Conservation (phyloP, 2,329 filamentous ascomycete species). For the Falciphora oryzae region DNA sequence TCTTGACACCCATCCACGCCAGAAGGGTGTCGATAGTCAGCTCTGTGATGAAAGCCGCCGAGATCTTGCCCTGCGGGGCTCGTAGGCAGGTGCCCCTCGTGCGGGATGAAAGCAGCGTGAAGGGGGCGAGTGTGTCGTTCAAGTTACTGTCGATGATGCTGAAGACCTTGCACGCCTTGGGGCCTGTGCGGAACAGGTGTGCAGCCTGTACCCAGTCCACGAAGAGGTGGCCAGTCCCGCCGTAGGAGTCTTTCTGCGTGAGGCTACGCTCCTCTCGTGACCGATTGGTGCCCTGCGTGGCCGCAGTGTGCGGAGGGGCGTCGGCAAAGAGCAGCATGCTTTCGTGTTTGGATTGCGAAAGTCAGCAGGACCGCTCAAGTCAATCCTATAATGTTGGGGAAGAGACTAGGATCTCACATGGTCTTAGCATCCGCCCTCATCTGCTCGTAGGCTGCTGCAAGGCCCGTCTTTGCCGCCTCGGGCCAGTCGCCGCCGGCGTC, state of each 20-base stretch:
- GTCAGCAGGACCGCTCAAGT: not conserved
- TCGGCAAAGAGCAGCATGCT: constrained; percentile 43
- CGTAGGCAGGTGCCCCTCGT: constrained; percentile 36
- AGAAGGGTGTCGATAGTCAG: constrained; percentile 36
- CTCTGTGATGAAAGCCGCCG: constrained; percentile 29
- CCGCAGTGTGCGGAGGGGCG: constrained; percentile 18
- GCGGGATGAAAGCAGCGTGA: constrained; percentile 33
- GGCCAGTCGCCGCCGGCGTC: constrained; percentile 35
- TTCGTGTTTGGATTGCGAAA: not conserved
- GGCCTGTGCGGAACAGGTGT: constrained; percentile 26
- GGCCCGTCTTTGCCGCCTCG: constrained; percentile 43
- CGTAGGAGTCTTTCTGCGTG: constrained; percentile 20
- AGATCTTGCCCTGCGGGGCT: constrained; percentile 17
- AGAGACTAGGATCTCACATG: constrained; percentile 32
- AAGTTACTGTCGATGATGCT: constrained; percentile 27
- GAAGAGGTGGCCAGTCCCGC: constrained; percentile 29
- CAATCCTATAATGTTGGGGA: too few relatives aligned
- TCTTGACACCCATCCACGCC: constrained; percentile 36
- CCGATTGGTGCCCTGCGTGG: constrained; percentile 22
- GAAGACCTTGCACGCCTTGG: constrained; percentile 38
- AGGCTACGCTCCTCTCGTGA: constrained; percentile 23
- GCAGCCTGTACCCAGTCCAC: constrained; percentile 37
- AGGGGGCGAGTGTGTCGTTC: constrained; percentile 25
- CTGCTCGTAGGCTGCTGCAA: constrained; percentile 38
- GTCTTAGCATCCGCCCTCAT: constrained; percentile 44